A percentile compares a stretch with the other conserved stretches of the same genome.
Evolutionary conservation across 164 flowering plant species (phyloP).

Genomic region (Cinnamomum micranthum): DNA sequence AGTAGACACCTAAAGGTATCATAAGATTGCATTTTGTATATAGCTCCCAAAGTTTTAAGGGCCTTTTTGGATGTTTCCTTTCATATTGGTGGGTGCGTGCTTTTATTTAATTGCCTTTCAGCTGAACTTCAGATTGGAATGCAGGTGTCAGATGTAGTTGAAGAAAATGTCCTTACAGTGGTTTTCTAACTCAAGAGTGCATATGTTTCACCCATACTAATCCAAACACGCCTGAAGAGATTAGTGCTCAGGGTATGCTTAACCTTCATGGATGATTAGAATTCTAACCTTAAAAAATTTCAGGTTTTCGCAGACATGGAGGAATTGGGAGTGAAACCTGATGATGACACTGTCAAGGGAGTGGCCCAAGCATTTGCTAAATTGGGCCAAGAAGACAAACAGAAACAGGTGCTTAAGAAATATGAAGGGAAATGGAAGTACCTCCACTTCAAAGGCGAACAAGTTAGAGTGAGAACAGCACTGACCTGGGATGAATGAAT

Average conservation of each 20-base stretch:
- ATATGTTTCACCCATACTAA: not conserved
- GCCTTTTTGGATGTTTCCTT: too few species aligned
- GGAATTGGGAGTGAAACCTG: slow-evolving; percentile 87
- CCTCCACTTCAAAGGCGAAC: slow-evolving; percentile 78
- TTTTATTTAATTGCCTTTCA: not conserved
- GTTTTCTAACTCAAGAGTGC: not conserved
- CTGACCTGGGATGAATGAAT: slow-evolving; percentile 12
- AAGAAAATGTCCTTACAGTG: not conserved
- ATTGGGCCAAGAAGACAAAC: slow-evolving; percentile 64
- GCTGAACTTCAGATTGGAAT: not conserved
- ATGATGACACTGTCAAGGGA: slow-evolving; percentile 69
- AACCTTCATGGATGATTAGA: not conserved
- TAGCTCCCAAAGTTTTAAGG: too few species aligned
- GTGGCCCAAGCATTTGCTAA: slow-evolving; percentile 58
- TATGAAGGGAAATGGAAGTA: slow-evolving; percentile 74
- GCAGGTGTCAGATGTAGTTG: not conserved
- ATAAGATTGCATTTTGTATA: too few species aligned
- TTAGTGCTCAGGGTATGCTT: not conserved
- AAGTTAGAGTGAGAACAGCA: slow-evolving; percentile 52
- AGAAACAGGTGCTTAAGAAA: slow-evolving; percentile 46
- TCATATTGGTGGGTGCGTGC: too few species aligned
- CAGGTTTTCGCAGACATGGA: slow-evolving; percentile 99
- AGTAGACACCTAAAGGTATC: too few species aligned
- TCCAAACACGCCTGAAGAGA: not conserved
- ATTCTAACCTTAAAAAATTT: slow-evolving; percentile 1